Conservation (phyloP, 208 protist genomes). For the Acanthamoeba divionensis region DNA sequence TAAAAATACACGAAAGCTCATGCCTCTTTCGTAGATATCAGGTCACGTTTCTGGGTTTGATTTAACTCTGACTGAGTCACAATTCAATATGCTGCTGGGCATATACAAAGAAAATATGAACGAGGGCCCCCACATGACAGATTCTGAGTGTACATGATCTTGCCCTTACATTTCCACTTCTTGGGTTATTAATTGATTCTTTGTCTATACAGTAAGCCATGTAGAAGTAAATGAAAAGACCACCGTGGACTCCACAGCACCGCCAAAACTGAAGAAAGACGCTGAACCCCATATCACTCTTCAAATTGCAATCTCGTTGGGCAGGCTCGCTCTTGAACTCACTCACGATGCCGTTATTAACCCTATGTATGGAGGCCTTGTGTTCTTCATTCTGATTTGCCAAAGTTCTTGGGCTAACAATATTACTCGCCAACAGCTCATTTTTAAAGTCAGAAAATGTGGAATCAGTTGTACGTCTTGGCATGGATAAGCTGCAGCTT, state of each 20-base stretch:
- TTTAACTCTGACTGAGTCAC: background rate
- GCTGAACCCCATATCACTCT: background rate
- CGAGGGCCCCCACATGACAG: background rate
- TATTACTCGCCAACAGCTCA: no score
- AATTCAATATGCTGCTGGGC: conserved; percentile 33
- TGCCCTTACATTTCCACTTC: background rate
- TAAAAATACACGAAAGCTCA: background rate
- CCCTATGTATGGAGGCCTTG: background rate
- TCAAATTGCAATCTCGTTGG: background rate
- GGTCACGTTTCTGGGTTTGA: conserved; percentile 3
- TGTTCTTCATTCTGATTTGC: no score
- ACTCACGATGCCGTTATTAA: background rate
- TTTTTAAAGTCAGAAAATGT: no score
- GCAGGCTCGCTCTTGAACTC: conserved; percentile 22
- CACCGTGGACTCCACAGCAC: background rate
- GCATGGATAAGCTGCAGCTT: background rate
- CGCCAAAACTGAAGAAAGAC: background rate
- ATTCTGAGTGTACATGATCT: background rate
- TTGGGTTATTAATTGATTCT: background rate
- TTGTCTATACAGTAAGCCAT: background rate
- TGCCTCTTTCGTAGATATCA: background rate
- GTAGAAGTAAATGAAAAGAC: background rate
- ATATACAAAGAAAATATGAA: conserved; percentile 47
- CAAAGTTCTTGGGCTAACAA: no score
- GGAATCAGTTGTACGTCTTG: background rate